Conservation (phyloP, 345 rosid genomes). For the Trapa incisa region DNA sequence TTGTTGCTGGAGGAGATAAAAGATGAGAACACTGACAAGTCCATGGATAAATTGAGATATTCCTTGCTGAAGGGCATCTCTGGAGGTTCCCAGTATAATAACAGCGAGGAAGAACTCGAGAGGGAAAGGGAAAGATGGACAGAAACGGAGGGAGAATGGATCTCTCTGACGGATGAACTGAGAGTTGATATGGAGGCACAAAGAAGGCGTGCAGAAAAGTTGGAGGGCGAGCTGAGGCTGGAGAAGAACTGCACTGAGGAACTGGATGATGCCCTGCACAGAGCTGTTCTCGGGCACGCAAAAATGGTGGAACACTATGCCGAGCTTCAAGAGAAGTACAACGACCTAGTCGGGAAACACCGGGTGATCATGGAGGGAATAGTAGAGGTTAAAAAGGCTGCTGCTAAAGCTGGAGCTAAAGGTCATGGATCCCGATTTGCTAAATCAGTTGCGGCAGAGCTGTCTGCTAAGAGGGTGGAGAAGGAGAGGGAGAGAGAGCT, state of each 20-base stretch:
- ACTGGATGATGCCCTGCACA: slow-evolving; percentile 74
- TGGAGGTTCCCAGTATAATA: slow-evolving; percentile 17
- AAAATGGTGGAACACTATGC: slow-evolving; percentile 91
- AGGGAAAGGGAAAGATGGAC: slow-evolving; percentile 72
- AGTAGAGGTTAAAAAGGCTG: slow-evolving; percentile 83
- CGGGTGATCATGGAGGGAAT: slow-evolving; percentile 69
- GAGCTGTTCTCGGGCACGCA: slow-evolving; percentile 86
- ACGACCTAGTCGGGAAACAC: slow-evolving; percentile 58
- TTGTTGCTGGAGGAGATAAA: too few relatives aligned
- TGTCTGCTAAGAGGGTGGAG: slow-evolving; percentile 65
- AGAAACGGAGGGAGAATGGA: slow-evolving; percentile 98
- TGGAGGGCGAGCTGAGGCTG: slow-evolving; percentile 48
- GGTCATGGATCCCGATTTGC: slow-evolving; percentile 75
- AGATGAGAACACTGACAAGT: slow-evolving; percentile 20
- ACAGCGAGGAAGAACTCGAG: slow-evolving; percentile 48
- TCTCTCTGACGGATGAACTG: slow-evolving; percentile 75
- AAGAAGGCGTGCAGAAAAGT: slow-evolving; percentile 61
- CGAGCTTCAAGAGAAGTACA: slow-evolving; percentile 77
- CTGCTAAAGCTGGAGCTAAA: slow-evolving; percentile 69
- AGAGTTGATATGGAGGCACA: slow-evolving; percentile 68
- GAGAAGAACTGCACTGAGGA: slow-evolving; percentile 66
- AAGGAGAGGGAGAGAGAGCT: slow-evolving; percentile 68
- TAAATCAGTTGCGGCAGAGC: slow-evolving; percentile 59
- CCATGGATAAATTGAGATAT: slow-evolving; percentile 56
- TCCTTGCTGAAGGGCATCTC: slow-evolving; percentile 44